These are phyloP conservation scores for Phytophthora capsici DNA, from an alignment of 352 stramenopile genomes.

Conservation along the genomic window DNA sequence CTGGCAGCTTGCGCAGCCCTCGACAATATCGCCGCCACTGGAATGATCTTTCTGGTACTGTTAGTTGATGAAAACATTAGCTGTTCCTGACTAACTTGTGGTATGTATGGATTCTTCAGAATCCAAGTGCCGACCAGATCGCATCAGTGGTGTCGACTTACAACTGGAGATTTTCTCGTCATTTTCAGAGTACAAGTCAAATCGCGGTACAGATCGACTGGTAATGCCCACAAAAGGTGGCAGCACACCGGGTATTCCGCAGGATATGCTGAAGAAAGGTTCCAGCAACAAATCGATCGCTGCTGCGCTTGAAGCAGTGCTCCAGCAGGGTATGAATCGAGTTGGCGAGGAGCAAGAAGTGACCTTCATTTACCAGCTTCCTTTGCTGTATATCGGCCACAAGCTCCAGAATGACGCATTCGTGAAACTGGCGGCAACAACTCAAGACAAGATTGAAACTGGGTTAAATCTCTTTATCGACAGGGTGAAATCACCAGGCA, in stretches of 20 bases:
- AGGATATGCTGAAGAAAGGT: constrained; percentile 48
- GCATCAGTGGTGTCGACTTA: constrained; percentile 52
- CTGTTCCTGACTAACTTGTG: constrained; percentile 3
- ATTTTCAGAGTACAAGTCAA: constrained; percentile 56
- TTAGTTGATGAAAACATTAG: background rate
- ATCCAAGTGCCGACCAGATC: constrained; percentile 40
- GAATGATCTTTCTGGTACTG: constrained; percentile 61
- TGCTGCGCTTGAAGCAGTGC: constrained; percentile 50
- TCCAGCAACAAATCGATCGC: constrained; percentile 40
- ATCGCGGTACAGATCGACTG: constrained; percentile 45
- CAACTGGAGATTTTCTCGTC: constrained; percentile 59
- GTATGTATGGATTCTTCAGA: constrained; percentile 25
- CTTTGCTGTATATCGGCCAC: constrained; percentile 59
- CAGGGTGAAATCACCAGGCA: constrained; percentile 53
- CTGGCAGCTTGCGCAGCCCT: constrained; percentile 55
- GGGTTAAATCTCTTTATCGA: constrained; percentile 63
- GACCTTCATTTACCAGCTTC: constrained; percentile 61
- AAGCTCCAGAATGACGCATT: constrained; percentile 56
- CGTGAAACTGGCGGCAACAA: constrained; percentile 34
- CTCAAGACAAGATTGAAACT: constrained; percentile 56
- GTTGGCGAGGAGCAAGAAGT: constrained; percentile 55
- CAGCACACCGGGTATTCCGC: constrained; percentile 37
- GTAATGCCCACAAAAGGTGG: constrained; percentile 36
- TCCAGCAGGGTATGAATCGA: constrained; percentile 52
- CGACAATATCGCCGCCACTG: constrained; percentile 59